Evolutionary conservation across 2,329 filamentous ascomycete genomes (phyloP).

Genomic region (Rhinocladiella similis): DNA sequence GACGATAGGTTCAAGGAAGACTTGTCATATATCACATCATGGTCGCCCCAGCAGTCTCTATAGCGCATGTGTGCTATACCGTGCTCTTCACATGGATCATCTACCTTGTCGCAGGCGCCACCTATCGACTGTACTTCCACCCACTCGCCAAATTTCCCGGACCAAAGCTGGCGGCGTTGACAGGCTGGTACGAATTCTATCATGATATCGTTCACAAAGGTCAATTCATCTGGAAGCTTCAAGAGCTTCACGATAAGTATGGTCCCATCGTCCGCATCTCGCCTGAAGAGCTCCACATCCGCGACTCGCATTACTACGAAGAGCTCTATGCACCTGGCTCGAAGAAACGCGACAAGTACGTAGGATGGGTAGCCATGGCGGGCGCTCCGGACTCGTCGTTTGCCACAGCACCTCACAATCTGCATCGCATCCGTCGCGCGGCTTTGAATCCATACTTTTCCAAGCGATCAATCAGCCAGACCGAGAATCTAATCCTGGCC

Average conservation of each 20-base stretch:
- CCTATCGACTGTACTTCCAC: constrained; percentile 35
- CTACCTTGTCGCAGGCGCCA: constrained; percentile 18
- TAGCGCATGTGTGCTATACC: background rate
- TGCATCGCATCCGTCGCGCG: constrained; percentile 30
- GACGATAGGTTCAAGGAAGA: too few species aligned
- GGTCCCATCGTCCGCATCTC: constrained; percentile 39
- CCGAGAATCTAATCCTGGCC: constrained; percentile 30
- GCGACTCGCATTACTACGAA: constrained; percentile 37
- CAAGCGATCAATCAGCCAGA: constrained; percentile 20
- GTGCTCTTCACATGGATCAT: constrained; percentile 1
- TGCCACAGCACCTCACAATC: constrained; percentile 26
- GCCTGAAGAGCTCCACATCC: constrained; percentile 37
- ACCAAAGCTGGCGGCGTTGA: constrained; percentile 34
- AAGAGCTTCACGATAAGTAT: constrained; percentile 38
- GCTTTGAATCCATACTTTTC: constrained; percentile 32
- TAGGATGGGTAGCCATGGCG: constrained; percentile 18
- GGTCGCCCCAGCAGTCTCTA: background rate
- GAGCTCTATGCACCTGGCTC: constrained; percentile 34
- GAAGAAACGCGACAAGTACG: constrained; percentile 33
- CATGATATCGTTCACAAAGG: constrained; percentile 34
- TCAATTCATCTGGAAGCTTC: constrained; percentile 36
- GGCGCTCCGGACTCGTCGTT: constrained; percentile 24
- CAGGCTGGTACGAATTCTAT: constrained; percentile 34
- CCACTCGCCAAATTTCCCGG: constrained; percentile 36
- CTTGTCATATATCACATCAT: background rate